phyloP scores from a whole-genome alignment of 2,329 filamentous ascomycete species.

The Dactylella cylindrospora region DNA sequence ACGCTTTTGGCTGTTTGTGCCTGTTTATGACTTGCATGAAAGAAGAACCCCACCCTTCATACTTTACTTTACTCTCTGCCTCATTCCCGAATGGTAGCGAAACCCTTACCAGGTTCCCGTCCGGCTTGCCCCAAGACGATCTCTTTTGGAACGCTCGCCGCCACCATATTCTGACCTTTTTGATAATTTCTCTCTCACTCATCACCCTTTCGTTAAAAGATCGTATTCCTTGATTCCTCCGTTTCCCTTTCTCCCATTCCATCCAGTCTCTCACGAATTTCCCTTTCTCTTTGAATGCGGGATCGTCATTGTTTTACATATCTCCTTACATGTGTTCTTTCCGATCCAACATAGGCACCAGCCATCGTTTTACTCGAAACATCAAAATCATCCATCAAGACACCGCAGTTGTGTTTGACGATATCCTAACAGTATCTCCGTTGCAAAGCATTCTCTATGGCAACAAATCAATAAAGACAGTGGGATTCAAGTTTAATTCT shows the following conservation, averaged over 20 bases:
- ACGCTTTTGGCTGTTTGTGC: too few relatives aligned
- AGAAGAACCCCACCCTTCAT: too few relatives aligned
- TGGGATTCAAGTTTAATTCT: slow-evolving; percentile 33
- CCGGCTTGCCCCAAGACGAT: not conserved
- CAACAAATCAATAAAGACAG: too few relatives aligned
- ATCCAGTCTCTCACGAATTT: not conserved
- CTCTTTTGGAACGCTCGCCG: slow-evolving; percentile 6
- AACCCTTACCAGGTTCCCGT: slow-evolving; percentile 12
- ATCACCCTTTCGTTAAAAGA: slow-evolving; percentile 1
- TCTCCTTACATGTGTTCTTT: slow-evolving; percentile 23
- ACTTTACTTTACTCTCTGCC: slow-evolving; percentile 8
- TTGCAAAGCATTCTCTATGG: too few relatives aligned
- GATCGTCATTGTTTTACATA: slow-evolving; percentile 38
- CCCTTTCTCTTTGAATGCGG: not conserved
- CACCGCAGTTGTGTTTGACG: too few relatives aligned
- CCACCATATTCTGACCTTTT: not conserved
- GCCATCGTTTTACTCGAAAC: slow-evolving; percentile 1
- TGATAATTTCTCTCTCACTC: not conserved
- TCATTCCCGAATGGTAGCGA: slow-evolving; percentile 36
- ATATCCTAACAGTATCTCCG: too few relatives aligned
- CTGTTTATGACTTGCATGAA: too few relatives aligned
- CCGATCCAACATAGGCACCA: slow-evolving; percentile 14
- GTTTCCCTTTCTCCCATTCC: not conserved
- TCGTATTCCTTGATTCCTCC: too few relatives aligned
- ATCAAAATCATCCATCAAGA: too few relatives aligned